Evolutionary conservation across 108 stramenopile species (phyloP).

Genomic region (Bacterosira constricta): DNA sequence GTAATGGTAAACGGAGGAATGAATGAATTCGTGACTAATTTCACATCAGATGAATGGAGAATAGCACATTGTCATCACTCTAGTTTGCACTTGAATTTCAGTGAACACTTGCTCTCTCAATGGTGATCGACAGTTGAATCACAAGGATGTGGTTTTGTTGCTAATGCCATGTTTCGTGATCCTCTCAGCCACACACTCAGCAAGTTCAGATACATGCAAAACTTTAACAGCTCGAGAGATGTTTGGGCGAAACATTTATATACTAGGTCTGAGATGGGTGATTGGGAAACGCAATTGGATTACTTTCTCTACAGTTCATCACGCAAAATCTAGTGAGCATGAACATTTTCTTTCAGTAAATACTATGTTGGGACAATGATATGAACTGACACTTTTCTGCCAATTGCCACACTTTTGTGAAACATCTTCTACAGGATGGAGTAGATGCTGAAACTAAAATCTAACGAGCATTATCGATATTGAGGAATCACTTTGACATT

Average conservation of each 20-base stretch:
- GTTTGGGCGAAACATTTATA: slow-evolving; percentile 22
- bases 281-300: slow-evolving; percentile 24
- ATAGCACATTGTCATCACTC: slow-evolving; percentile 22
- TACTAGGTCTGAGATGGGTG: background rate
- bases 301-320: slow-evolving; percentile 24
- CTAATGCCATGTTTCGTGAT: slow-evolving; percentile 26
- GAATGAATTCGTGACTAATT: slow-evolving; percentile 4
- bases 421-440: no score
- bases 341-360: background rate
- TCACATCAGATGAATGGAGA: slow-evolving; percentile 18
- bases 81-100: slow-evolving; percentile 16
- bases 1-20: no score
- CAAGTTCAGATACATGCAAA: slow-evolving; percentile 12
- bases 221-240: background rate
- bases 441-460: no score
- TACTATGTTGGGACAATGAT: no score
- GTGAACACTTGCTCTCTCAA: slow-evolving; percentile 5
- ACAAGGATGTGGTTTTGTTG: slow-evolving; percentile 16
- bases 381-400: no score
- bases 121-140: slow-evolving; percentile 14
- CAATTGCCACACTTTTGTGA: no score
- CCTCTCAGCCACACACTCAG: slow-evolving; percentile 18
- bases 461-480: slow-evolving; percentile 4
- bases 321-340: slow-evolving; percentile 11
- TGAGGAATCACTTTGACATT: slow-evolving; percentile 15